Evolutionary conservation across 768 basidiomycete genomes (phyloP), one percentile per base, ranked within the genome.

Genomic region (Mycena crocata): DNA sequence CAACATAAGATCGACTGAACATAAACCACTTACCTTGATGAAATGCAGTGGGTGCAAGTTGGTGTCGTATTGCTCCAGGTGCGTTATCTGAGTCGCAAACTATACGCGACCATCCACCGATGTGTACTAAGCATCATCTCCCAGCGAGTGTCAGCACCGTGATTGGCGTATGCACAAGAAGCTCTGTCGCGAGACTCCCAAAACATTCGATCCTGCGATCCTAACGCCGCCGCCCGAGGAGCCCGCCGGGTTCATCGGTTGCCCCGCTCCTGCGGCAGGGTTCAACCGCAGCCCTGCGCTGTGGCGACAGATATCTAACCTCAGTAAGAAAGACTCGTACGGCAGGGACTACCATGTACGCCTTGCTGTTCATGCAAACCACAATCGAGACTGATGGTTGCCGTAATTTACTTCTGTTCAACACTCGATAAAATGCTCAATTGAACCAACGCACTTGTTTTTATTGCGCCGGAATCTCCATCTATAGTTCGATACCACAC

Each of bases 81-180:
- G n/a, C 3, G n/a, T n/a, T n/a, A n/a, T n/a, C n/a, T n/a, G n/a
- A n/a, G 39, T 26, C 30, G 17, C 28, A 1, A 24, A 28, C 5
- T 17, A 7, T n/a, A 3, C 26, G 5, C 49, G 17, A 5, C 21
- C 4, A 7, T 5, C 2, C 37, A 35, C 37, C 7, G 1, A 42
- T 13, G 21, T 19, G 42, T 28, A 48, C n/a, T n/a, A n/a, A n/a
- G n/a, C n/a, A n/a, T n/a, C n/a, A n/a, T n/a, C n/a, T n/a, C 30
- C 14, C n/a, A 64, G 63, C 19, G 32, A 24, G 8, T 64, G 63
- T 21, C 63, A 64, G 21, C 1, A n/a, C 5, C 30, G 48, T 19
- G 56, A 64, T 37, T 64, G 63, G 56, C 39, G 15, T 21, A 56
- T 40, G 8, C 63, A 64, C 46, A 64, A 64, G 37, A 64, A 57